Evolutionary conservation across 192 early-diverging fungal species (phyloP).

Genomic region (Coemansia interrupta): DNA sequence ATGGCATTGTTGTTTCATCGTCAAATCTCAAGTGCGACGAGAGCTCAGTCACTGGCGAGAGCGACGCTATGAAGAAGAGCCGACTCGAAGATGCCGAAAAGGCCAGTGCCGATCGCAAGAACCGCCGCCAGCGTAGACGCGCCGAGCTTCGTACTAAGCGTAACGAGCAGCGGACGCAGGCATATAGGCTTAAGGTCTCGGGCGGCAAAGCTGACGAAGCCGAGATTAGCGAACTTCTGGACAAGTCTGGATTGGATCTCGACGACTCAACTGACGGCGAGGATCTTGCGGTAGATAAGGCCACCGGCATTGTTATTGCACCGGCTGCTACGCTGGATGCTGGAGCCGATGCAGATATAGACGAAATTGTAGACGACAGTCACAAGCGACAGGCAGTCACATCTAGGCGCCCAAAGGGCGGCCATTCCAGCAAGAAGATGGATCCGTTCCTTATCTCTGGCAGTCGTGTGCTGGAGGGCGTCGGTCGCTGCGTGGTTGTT

Average conservation of each 20-base stretch:
- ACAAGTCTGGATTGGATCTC: constrained; percentile 35
- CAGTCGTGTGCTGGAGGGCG: constrained; percentile 85
- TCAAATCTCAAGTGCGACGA: constrained; percentile 89
- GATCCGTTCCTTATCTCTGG: constrained; percentile 92
- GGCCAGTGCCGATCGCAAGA: constrained; percentile 30
- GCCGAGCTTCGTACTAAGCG: constrained; percentile 47
- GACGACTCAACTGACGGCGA: constrained; percentile 51
- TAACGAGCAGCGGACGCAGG: constrained; percentile 38
- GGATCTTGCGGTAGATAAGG: constrained; percentile 4
- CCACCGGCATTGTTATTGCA: neutral
- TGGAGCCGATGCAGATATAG: neutral
- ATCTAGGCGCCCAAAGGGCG: constrained; percentile 20
- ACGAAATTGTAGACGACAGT: neutral
- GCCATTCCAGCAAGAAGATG: constrained; percentile 25
- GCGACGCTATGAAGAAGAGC: constrained; percentile 83
- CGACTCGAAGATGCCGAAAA: constrained; percentile 50
- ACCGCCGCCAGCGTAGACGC: constrained; percentile 41
- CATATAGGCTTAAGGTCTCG: constrained; percentile 9
- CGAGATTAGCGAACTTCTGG: constrained; percentile 19
- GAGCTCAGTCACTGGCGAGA: constrained; percentile 90
- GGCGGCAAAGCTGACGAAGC: constrained; percentile 23
- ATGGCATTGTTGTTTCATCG: constrained; percentile 79
- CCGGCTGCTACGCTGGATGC: neutral
- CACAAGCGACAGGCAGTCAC: neutral
- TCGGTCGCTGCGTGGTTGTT: constrained; percentile 80